These are phyloP conservation scores for Trypanosoma lewisi DNA, from an alignment of 208 protist species.

Conservation along the genomic window DNA sequence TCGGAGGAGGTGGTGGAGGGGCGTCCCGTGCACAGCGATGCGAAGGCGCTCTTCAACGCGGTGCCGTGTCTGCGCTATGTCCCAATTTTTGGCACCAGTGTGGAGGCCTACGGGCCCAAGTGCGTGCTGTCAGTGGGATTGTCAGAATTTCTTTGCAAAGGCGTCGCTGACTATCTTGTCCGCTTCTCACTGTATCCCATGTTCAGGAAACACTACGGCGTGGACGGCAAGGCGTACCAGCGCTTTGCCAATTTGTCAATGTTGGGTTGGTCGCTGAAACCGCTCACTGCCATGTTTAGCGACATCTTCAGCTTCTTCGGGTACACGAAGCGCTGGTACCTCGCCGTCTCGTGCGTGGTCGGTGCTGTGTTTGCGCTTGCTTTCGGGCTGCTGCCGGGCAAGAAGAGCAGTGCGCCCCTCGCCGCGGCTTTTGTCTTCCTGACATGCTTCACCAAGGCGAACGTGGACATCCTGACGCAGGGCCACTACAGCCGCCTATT, in stretches of 20 bases:
- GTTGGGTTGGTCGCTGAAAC: constrained; percentile 69
- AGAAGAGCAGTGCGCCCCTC: constrained; percentile 30
- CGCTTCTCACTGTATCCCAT: constrained; percentile 34
- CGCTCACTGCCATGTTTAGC: constrained; percentile 54
- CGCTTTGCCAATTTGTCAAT: constrained; percentile 35
- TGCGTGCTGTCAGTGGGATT: constrained; percentile 35
- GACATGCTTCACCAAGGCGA: constrained; percentile 47
- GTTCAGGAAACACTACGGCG: constrained; percentile 40
- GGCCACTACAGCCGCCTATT: constrained; percentile 78
- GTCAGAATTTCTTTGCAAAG: constrained; percentile 55
- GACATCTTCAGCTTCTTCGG: constrained; percentile 61
- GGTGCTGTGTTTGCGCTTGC: constrained; percentile 39
- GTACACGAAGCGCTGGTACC: constrained; percentile 80
- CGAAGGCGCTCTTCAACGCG: constrained; percentile 27
- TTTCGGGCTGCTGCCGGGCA: constrained; percentile 46
- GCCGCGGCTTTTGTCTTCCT: constrained; percentile 53
- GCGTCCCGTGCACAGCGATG: constrained; percentile 36
- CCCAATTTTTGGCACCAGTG: constrained; percentile 44
- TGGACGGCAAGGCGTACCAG: constrained; percentile 43
- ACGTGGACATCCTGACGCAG: constrained; percentile 75
- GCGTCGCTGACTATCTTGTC: constrained; percentile 52
- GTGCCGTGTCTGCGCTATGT: constrained; percentile 31
- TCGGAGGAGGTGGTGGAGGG: constrained; percentile 19
- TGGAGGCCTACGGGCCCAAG: constrained; percentile 38
- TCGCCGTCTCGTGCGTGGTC: constrained; percentile 41